phyloP scores from a whole-genome alignment of 306 rosid species.

The Cicer yamashitae region DNA sequence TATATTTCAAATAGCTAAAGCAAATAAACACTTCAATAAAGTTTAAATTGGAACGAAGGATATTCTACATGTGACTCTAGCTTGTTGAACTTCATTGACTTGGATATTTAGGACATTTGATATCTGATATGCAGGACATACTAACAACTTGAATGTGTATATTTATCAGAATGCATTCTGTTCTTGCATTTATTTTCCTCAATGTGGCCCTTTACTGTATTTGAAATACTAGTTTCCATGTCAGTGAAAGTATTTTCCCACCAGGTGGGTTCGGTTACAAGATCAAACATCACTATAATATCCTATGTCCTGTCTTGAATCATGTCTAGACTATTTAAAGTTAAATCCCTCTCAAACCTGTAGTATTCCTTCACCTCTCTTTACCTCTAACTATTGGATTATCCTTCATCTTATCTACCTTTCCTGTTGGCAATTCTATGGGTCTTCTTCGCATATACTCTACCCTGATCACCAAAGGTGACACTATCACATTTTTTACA shows the following conservation, averaged over 20 bases:
- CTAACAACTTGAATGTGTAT: too few species aligned
- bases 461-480: not conserved
- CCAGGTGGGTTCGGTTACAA: not conserved
- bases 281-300: not conserved
- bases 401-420: not conserved
- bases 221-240: conserved; percentile 7
- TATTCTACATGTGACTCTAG: not conserved
- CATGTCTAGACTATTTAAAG: not conserved
- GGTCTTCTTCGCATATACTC: not conserved
- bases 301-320: not conserved
- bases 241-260: not conserved
- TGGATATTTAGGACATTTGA: too few species aligned
- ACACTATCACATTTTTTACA: not conserved
- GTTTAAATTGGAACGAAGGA: conserved; percentile 2
- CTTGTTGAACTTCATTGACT: too few species aligned
- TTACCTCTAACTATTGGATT: conserved; percentile 1
- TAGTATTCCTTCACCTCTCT: not conserved
- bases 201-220: not conserved
- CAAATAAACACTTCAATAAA: not conserved
- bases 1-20: conserved; percentile 17
- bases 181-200: too few species aligned
- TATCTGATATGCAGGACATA: too few species aligned
- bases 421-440: not conserved
- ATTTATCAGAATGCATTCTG: too few species aligned
- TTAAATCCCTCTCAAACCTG: not conserved